These are phyloP conservation scores for Candida rishiriensis DNA, from an alignment of 805 yeast genomes.

Conservation along the genomic window DNA sequence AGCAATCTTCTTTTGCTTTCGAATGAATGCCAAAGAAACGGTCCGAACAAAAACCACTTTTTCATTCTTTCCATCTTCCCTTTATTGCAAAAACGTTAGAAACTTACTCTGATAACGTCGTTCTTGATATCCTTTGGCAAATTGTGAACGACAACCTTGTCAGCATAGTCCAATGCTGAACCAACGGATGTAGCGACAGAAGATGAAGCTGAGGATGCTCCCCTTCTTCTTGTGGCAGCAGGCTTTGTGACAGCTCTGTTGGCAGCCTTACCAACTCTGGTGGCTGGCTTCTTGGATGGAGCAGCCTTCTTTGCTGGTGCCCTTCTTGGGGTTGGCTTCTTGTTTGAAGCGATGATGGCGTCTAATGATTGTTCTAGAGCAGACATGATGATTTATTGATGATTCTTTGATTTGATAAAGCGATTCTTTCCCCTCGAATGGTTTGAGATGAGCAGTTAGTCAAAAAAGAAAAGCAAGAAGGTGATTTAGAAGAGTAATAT, in stretches of 20 bases:
- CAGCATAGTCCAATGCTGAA: slow-evolving; percentile 44
- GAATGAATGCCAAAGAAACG: too few relatives aligned
- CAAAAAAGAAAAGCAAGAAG: too few relatives aligned
- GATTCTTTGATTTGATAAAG: too few relatives aligned
- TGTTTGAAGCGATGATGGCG: slow-evolving; percentile 73
- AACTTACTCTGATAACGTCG: slow-evolving; percentile 57
- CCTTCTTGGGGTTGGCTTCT: slow-evolving; percentile 28
- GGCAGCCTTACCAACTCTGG: slow-evolving; percentile 30
- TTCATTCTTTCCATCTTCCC: not conserved
- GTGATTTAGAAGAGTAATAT: too few relatives aligned
- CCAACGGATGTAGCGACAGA: slow-evolving; percentile 17
- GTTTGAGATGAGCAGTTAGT: too few relatives aligned
- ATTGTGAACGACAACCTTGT: slow-evolving; percentile 67
- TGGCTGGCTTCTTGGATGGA: slow-evolving; percentile 27
- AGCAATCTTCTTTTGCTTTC: too few relatives aligned
- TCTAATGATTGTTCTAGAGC: slow-evolving; percentile 91
- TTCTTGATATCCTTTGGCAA: slow-evolving; percentile 79
- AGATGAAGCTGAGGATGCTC: not conserved
- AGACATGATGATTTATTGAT: slow-evolving; percentile 47
- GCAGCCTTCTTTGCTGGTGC: slow-evolving; percentile 28
- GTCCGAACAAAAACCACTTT: too few relatives aligned
- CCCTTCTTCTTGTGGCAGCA: slow-evolving; percentile 6
- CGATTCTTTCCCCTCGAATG: too few relatives aligned
- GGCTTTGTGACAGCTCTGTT: slow-evolving; percentile 3
- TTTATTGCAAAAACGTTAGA: not conserved